These are phyloP conservation scores for Calonectria henricotiae DNA, from an alignment of 2,329 filamentous ascomycete genomes.

Conservation along the genomic window DNA sequence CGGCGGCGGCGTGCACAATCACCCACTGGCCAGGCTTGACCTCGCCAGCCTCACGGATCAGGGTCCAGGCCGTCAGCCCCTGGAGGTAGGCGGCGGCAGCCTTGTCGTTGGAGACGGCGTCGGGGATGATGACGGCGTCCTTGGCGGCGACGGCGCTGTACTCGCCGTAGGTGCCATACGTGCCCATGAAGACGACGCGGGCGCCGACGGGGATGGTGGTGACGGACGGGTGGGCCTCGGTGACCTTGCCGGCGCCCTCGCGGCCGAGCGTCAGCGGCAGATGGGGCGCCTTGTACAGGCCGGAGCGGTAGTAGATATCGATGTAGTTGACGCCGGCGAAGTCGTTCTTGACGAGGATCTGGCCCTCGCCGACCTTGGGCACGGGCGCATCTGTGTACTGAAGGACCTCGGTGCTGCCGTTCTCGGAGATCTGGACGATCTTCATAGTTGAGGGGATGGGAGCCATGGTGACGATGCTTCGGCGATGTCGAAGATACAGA, in stretches of 20 bases:
- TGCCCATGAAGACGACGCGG: slow-evolving; percentile 79
- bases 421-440: slow-evolving; percentile 76
- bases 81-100: slow-evolving; percentile 83
- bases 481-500: slow-evolving; percentile 28
- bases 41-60: slow-evolving; percentile 83
- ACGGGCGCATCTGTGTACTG: slow-evolving; percentile 80
- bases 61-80: slow-evolving; percentile 85
- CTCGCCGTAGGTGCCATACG: slow-evolving; percentile 69
- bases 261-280: slow-evolving; percentile 85
- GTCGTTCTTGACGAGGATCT: slow-evolving; percentile 87
- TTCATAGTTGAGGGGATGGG: slow-evolving; percentile 81
- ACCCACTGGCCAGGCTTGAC: slow-evolving; percentile 86
- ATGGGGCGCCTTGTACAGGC: slow-evolving; percentile 79
- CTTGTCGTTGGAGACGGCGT: slow-evolving; percentile 72
- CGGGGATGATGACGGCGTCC: slow-evolving; percentile 76
- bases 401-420: slow-evolving; percentile 80
- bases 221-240: slow-evolving; percentile 71
- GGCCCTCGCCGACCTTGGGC: slow-evolving; percentile 76
- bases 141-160: slow-evolving; percentile 70
- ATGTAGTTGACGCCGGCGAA: slow-evolving; percentile 90
- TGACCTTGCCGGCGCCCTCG: slow-evolving; percentile 83
- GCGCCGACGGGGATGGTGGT: slow-evolving; percentile 76
- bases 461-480: slow-evolving; percentile 72
- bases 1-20: slow-evolving; percentile 88
- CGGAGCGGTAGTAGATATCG: slow-evolving; percentile 91